Percentiles rank a stretch among this genome's conserved stretches.
Conservation (phyloP, 192 early-diverging fungal genomes). For the Cladochytrium replicatum region DNA sequence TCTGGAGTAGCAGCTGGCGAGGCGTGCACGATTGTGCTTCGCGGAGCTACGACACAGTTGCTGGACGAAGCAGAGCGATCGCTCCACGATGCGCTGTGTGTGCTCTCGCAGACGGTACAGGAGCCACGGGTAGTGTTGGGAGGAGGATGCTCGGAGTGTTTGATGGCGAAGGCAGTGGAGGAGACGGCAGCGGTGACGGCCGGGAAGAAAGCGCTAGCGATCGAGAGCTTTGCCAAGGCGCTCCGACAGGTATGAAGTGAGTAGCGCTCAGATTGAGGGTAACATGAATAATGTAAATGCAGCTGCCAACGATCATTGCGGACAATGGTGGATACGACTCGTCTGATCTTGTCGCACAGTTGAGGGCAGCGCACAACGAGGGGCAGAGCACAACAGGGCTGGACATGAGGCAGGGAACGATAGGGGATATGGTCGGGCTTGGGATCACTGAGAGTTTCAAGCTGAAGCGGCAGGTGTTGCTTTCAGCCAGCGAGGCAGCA, state of each 20-base stretch:
- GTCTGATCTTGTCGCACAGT: slow-evolving; percentile 80
- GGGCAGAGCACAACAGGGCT: slow-evolving; percentile 68
- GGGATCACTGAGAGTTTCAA: slow-evolving; percentile 97
- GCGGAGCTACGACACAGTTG: slow-evolving; percentile 88
- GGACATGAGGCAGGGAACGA: slow-evolving; percentile 72
- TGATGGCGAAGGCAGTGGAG: slow-evolving; percentile 97
- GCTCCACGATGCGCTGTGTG: slow-evolving; percentile 92
- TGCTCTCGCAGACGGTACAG: slow-evolving; percentile 90
- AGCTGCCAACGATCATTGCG: slow-evolving; percentile 95
- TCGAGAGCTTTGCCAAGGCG: slow-evolving; percentile 90
- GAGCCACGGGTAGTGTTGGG: slow-evolving; percentile 91
- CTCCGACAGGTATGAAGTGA: slow-evolving; percentile 56
- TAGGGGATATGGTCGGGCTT: slow-evolving; percentile 71
- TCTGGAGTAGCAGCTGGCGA: slow-evolving; percentile 91
- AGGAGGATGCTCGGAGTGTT: slow-evolving; percentile 92
- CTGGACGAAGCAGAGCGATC: slow-evolving; percentile 97
- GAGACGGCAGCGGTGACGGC: slow-evolving; percentile 81
- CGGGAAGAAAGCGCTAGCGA: slow-evolving; percentile 91
- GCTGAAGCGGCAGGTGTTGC: slow-evolving; percentile 83
- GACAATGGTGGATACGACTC: slow-evolving; percentile 97
- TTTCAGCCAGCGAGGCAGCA: slow-evolving; percentile 89
- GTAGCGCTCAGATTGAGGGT: too few species aligned
- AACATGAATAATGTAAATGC: slow-evolving; percentile 15
- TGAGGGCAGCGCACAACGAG: slow-evolving; percentile 89
- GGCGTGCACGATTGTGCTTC: slow-evolving; percentile 96